Conservation (phyloP, 306 rosid species). For the Datisca glomerata region DNA sequence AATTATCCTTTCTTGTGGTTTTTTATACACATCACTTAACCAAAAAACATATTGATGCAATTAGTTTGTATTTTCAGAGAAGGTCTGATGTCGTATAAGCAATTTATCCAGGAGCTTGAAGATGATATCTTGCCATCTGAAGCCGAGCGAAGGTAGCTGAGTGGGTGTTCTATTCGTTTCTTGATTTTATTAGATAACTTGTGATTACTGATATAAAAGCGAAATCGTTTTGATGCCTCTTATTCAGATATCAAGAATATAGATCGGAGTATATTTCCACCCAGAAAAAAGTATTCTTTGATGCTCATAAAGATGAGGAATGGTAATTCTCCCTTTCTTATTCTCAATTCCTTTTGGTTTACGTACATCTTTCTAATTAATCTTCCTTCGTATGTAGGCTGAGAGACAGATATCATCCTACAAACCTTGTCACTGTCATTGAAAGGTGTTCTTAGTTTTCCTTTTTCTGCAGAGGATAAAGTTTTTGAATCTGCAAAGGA, state of each 20-base stretch:
- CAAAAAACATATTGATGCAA: slow-evolving; percentile 13
- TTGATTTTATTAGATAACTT: background rate
- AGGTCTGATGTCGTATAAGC: slow-evolving; percentile 96
- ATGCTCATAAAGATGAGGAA: slow-evolving; percentile 88
- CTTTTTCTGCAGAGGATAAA: slow-evolving; percentile 5
- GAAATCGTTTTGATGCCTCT: background rate
- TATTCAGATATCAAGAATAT: slow-evolving; percentile 87
- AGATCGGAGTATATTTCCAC: slow-evolving; percentile 88
- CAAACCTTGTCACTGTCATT: slow-evolving; percentile 72
- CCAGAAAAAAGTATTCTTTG: slow-evolving; percentile 78
- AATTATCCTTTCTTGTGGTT: no score
- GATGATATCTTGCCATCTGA: slow-evolving; percentile 92
- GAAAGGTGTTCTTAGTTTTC: slow-evolving; percentile 49
- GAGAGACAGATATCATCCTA: slow-evolving; percentile 94
- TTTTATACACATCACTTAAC: no score
- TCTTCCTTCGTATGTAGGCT: slow-evolving; percentile 44
- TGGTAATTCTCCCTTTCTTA: slow-evolving; percentile 31
- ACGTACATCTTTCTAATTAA: slow-evolving; percentile 6
- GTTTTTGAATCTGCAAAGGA: background rate
- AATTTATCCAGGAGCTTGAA: slow-evolving; percentile 98
- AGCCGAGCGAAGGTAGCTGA: slow-evolving; percentile 86
- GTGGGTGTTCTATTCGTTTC: slow-evolving; percentile 10
- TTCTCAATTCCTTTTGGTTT: slow-evolving; percentile 1
- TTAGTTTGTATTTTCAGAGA: slow-evolving; percentile 44
- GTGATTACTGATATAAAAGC: background rate